Evolutionary conservation across 75 land plant species (phyloP).

Genomic region (Ceratopteris richardii): DNA sequence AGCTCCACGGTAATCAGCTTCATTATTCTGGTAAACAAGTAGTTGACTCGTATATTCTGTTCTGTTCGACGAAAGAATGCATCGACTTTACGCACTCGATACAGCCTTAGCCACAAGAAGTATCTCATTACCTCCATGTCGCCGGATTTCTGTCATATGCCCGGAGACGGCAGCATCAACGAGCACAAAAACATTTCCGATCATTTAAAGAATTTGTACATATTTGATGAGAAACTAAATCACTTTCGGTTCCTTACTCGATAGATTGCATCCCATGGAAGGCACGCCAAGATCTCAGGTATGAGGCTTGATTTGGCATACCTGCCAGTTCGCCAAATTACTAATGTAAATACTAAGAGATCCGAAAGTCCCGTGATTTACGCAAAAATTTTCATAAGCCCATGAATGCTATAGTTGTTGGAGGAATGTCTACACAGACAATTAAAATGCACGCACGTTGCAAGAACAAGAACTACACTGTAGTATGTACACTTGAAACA

Average conservation of each 20-base stretch:
- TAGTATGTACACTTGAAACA: no score
- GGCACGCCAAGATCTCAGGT: constrained; percentile 29
- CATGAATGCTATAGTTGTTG: no score
- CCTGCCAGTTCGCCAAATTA: no score
- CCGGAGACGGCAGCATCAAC: not conserved
- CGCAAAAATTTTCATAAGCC: no score
- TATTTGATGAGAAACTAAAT: not conserved
- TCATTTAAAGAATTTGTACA: not conserved
- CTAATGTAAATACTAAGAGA: no score
- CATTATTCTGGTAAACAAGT: constrained; percentile 33
- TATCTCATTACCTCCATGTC: constrained; percentile 24
- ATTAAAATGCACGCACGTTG: no score
- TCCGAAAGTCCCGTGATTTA: no score
- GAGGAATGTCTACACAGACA: no score
- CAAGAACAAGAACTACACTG: no score
- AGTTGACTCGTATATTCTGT: constrained; percentile 37
- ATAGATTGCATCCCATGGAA: constrained; percentile 47
- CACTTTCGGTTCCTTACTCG: constrained; percentile 17
- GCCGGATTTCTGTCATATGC: constrained; percentile 21
- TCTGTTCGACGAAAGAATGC: constrained; percentile 26
- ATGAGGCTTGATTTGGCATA: constrained; percentile 27
- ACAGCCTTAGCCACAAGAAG: constrained; percentile 27
- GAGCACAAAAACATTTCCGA: not conserved
- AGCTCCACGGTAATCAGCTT: constrained; percentile 40
- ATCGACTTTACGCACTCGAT: constrained; percentile 23